Evolutionary conservation across 305 asterid species (phyloP).

Genomic region (Salvia sclarea): DNA sequence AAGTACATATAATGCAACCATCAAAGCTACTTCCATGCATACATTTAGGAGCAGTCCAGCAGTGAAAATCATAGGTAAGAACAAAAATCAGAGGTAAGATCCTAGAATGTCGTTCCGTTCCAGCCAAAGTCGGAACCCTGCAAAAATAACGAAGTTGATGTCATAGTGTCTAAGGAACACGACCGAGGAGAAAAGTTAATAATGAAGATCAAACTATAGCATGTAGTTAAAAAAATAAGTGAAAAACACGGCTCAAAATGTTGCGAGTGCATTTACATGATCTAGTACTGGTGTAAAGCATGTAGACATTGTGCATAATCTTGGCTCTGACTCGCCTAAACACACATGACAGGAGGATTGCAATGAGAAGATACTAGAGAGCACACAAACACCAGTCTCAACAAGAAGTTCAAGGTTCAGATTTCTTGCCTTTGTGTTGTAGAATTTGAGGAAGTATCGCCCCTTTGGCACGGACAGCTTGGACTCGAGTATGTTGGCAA

Average conservation of each 20-base stretch:
- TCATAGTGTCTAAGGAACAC: background rate
- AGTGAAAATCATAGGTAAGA: background rate
- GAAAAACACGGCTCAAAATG: constrained; percentile 35
- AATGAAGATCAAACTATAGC: background rate
- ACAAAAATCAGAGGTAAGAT: constrained; percentile 1
- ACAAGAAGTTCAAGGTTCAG: constrained; percentile 16
- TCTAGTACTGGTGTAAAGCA: constrained; percentile 97
- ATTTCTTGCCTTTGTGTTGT: constrained; percentile 72
- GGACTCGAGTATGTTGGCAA: constrained; percentile 68
- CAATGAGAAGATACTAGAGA: constrained; percentile 54
- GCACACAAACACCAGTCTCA: constrained; percentile 21
- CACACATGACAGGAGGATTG: constrained; percentile 66
- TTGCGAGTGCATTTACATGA: constrained; percentile 65
- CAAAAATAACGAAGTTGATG: constrained; percentile 23
- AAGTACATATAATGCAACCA: constrained; percentile 13
- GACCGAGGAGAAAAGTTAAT: background rate
- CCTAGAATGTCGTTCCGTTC: constrained; percentile 66
- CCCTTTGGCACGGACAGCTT: constrained; percentile 73
- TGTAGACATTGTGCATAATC: constrained; percentile 94
- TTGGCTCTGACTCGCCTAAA: constrained; percentile 91
- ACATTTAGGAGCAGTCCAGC: constrained; percentile 5
- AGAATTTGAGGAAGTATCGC: constrained; percentile 88
- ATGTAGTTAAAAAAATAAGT: constrained; percentile 11
- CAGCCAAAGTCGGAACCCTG: constrained; percentile 70
- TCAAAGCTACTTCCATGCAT: background rate